These are phyloP conservation scores for Prunus kanzakura DNA, from an alignment of 306 rosid species.

Conservation along the genomic window DNA sequence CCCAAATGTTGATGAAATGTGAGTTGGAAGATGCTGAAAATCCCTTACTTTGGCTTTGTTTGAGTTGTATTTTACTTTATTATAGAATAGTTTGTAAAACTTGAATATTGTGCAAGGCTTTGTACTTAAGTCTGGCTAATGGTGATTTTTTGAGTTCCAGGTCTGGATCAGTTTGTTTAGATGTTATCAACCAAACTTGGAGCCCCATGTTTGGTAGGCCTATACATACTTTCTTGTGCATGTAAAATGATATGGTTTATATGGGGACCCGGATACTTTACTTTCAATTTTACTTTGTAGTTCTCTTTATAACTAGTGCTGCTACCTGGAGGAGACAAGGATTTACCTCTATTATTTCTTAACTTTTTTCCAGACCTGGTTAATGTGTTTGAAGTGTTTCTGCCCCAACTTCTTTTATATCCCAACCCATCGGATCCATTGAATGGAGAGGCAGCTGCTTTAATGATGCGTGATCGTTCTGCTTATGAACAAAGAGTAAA, in stretches of 20 bases:
- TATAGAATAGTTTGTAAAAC: background rate
- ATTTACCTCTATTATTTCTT: constrained; percentile 8
- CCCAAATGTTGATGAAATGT: constrained; percentile 95
- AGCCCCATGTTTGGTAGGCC: constrained; percentile 91
- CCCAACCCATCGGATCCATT: constrained; percentile 89
- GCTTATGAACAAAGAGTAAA: constrained; percentile 76
- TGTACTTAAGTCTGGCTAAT: constrained; percentile 18
- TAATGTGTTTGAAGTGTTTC: constrained; percentile 80
- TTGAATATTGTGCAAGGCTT: background rate
- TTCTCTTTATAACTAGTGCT: constrained; percentile 13
- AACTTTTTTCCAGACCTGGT: constrained; percentile 60
- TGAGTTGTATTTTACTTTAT: constrained; percentile 6
- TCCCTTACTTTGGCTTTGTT: constrained; percentile 11
- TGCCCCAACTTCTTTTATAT: constrained; percentile 90
- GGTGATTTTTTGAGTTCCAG: constrained; percentile 43
- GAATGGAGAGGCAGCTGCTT: constrained; percentile 85
- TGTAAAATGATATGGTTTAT: constrained; percentile 1
- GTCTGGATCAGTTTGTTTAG: constrained; percentile 90
- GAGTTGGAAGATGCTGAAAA: constrained; percentile 34
- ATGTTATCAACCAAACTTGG: constrained; percentile 94
- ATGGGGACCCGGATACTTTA: background rate
- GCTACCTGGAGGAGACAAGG: constrained; percentile 11
- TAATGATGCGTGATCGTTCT: constrained; percentile 70
- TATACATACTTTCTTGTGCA: constrained; percentile 11
- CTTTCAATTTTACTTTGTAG: background rate